Percentiles rank a stretch among this genome's conserved stretches.
Conservation (phyloP, 352 stramenopile species). For the Globisporangium okanoganense region DNA sequence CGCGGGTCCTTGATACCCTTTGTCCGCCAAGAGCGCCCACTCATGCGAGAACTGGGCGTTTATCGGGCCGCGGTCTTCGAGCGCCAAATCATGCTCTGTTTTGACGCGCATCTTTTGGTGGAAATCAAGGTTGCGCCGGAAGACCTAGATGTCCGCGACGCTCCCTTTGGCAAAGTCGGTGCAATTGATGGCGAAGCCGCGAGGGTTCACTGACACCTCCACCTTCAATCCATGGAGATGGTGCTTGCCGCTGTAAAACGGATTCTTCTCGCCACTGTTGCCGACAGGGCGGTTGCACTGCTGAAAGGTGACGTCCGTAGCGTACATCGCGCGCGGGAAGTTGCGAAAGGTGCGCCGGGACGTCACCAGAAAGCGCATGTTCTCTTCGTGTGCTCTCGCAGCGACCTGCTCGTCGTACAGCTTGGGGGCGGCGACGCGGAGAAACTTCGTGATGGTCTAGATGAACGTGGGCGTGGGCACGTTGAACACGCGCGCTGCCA, state of each 20-base stretch:
- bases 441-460: not conserved
- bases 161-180: not conserved
- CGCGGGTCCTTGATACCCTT: too few relatives aligned
- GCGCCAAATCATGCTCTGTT: too few relatives aligned
- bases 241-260: not conserved
- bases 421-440: not conserved
- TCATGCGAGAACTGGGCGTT: too few relatives aligned
- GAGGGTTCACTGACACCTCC: not conserved
- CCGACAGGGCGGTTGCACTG: conserved; percentile 2
- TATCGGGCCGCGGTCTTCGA: too few relatives aligned
- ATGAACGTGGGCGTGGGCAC: not conserved
- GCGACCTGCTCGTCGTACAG: not conserved
- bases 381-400: not conserved
- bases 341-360: not conserved
- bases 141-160: not conserved
- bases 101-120: not conserved
- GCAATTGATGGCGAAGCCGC: not conserved
- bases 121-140: not conserved
- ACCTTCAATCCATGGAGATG: not conserved
- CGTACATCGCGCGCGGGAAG: conserved; percentile 6
- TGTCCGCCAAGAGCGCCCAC: too few relatives aligned
- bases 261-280: not conserved
- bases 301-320: conserved; percentile 10
- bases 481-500: not conserved
- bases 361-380: not conserved